Evolutionary conservation across 306 rosid species (phyloP).

Genomic region (Pachyrhizus erosus): DNA sequence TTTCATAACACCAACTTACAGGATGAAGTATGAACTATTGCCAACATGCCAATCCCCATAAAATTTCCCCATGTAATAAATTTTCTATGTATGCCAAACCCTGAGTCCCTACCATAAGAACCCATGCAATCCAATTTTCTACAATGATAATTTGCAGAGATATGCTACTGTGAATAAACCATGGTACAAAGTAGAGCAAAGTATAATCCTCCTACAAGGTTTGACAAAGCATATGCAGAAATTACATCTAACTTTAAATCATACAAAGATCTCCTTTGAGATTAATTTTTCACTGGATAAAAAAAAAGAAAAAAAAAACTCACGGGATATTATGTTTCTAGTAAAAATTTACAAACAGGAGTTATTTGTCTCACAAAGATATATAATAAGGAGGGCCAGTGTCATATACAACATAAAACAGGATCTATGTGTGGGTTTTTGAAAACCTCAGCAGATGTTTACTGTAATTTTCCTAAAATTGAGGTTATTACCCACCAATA

Average conservation of each 20-base stretch:
- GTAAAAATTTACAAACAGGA: not conserved
- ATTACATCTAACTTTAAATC: not conserved
- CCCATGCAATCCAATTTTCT: not conserved
- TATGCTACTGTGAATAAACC: not conserved
- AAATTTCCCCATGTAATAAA: not conserved
- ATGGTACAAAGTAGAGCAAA: not conserved
- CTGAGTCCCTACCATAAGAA: not conserved
- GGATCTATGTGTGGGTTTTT: not conserved
- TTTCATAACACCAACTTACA: not conserved
- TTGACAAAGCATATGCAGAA: not conserved
- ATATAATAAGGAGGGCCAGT: not conserved
- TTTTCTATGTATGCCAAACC: not conserved
- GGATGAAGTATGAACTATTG: not conserved
- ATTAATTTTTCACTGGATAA: not conserved
- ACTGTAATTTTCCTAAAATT: not conserved
- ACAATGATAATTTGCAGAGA: not conserved
- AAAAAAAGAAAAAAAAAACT: not conserved
- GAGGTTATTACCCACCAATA: not conserved
- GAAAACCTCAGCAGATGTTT: not conserved
- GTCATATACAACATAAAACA: not conserved
- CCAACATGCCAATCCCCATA: not conserved
- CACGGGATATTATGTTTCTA: not conserved
- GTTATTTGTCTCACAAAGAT: not conserved
- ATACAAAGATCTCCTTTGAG: constrained; percentile 8
- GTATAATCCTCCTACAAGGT: not conserved